Percentiles rank a stretch among this genome's conserved stretches.
phyloP scores from a whole-genome alignment of 306 rosid species.

The Gynostemma pentaphyllum region DNA sequence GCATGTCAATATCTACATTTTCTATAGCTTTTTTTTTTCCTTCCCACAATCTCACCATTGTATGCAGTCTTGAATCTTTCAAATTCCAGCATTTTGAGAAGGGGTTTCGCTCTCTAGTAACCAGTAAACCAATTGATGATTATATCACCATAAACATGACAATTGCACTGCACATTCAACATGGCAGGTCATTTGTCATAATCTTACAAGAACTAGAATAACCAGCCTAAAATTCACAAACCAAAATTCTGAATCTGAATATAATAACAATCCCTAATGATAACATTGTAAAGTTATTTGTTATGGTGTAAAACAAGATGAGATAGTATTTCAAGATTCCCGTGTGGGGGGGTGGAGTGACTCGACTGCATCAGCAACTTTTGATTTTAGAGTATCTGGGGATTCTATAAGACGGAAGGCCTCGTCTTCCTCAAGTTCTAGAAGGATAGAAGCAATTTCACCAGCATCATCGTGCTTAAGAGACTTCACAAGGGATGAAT shows the following conservation, averaged over 20 bases:
- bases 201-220: background rate
- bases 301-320: background rate
- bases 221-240: background rate
- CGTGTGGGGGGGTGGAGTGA: background rate
- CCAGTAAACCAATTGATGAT: background rate
- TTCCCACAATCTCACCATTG: background rate
- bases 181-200: background rate
- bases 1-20: background rate
- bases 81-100: background rate
- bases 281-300: background rate
- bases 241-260: background rate
- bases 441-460: conserved; percentile 6
- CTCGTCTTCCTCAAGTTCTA: conserved; percentile 9
- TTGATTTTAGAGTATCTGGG: conserved; percentile 7
- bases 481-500: conserved; percentile 3
- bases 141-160: background rate
- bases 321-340: background rate
- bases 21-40: background rate
- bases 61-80: background rate
- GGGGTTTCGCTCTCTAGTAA: background rate
- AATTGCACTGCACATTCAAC: background rate
- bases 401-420: conserved; percentile 2
- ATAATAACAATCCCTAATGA: background rate
- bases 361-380: conserved; percentile 6
- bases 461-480: background rate